These are phyloP conservation scores for Arctostaphylos glauca DNA, from an alignment of 148 eudicot species.

Conservation along the genomic window DNA sequence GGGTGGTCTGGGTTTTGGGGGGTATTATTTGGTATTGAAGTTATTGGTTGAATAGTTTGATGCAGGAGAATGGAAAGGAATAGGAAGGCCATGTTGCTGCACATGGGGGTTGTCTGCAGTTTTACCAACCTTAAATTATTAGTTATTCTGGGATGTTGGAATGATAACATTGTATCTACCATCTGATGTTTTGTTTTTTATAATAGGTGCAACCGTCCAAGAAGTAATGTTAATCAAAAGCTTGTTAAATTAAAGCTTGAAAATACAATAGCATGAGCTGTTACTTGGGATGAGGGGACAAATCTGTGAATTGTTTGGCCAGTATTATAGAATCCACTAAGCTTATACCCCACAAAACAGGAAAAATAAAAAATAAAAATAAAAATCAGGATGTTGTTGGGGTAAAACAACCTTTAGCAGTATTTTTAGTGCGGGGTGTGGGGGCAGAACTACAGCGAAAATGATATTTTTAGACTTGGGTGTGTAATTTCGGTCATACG, in stretches of 20 bases:
- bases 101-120: conserved; percentile 7
- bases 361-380: background rate
- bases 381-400: too few relatives aligned
- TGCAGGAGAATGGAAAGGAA: background rate
- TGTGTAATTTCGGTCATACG: too few relatives aligned
- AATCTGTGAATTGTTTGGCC: too few relatives aligned
- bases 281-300: too few relatives aligned
- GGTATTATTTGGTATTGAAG: background rate
- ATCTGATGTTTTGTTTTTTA: background rate
- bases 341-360: background rate
- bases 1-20: conserved; percentile 1
- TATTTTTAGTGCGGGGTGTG: too few relatives aligned
- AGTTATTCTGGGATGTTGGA: background rate
- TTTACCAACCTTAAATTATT: background rate
- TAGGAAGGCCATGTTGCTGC: background rate
- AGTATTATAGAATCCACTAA: background rate
- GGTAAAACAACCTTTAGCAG: too few relatives aligned
- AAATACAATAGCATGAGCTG: too few relatives aligned
- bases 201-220: background rate
- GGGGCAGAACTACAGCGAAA: too few relatives aligned
- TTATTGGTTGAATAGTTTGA: background rate
- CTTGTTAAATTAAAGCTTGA: too few relatives aligned
- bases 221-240: too few relatives aligned
- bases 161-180: background rate
- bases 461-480: too few relatives aligned